These are phyloP conservation scores for Pyrrhoderma noxium DNA, from an alignment of 1,284 basidiomycete species.

Conservation along the genomic window DNA sequence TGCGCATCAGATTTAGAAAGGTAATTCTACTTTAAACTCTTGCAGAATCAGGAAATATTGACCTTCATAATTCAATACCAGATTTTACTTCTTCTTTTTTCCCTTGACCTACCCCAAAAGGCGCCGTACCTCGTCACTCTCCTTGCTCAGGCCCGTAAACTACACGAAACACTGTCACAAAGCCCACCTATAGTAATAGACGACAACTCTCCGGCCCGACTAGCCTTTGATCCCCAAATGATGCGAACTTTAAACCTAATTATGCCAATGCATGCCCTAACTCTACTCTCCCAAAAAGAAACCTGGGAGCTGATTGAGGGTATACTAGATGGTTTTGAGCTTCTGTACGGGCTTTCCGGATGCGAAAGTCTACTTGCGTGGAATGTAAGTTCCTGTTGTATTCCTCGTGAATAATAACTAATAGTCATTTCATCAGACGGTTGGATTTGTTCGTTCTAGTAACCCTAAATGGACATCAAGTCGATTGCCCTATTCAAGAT, in stretches of 20 bases:
- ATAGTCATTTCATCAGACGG: constrained; percentile 28
- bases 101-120: neutral
- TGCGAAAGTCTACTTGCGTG: constrained; percentile 45
- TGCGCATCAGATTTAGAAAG: constrained; percentile 11
- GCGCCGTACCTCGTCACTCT: neutral
- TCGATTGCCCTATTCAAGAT: constrained; percentile 2
- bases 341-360: constrained; percentile 41
- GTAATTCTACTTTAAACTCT: neutral
- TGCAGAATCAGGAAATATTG: neutral
- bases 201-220: constrained; percentile 41
- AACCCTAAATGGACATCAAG: neutral
- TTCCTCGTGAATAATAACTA: constrained; percentile 25
- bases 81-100: constrained; percentile 28
- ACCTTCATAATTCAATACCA: neutral
- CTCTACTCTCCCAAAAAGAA: constrained; percentile 40
- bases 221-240: constrained; percentile 65
- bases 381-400: constrained; percentile 41
- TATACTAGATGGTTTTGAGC: constrained; percentile 51
- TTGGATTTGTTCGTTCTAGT: constrained; percentile 6
- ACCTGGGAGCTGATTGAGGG: constrained; percentile 47
- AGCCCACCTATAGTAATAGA: constrained; percentile 30
- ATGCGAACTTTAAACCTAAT: constrained; percentile 63
- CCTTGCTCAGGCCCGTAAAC: neutral
- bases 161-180: constrained; percentile 31
- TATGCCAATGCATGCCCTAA: constrained; percentile 63